Evolutionary conservation across 176 grass and related monocot species (phyloP), one percentile per base, ranked within the genome.

Genomic region (Pontederia paniculata): DNA sequence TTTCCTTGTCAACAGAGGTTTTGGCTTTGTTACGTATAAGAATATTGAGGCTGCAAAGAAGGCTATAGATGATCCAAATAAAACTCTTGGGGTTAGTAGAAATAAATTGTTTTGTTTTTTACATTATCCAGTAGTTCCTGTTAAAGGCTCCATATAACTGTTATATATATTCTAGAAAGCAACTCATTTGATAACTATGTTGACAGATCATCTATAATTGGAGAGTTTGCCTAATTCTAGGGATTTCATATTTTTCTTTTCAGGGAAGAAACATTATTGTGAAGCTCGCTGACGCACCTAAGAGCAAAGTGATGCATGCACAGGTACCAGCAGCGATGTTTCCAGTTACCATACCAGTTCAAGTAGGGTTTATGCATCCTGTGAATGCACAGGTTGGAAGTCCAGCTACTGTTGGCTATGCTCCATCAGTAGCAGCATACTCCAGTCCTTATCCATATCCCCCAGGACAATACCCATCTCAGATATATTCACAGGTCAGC

Each of bases 1-100:
- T 17, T 65, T 28, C 4, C 54, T 37, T n/a, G 8, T 64, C 43
- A 12, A 12, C 23, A 65, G 62, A 65, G 47, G 62, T 17, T 65
- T 65, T 65, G 62, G 62, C 50, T 65, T 65, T 50, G 62, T 65
- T 46, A 65, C 62, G 5, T 65, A 42, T 19, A 65, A 50, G 46
- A 65, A 45, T 12, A 47, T 25, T 10, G 62, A 50, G 22, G 62
- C 21, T 18, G 62, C 62, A 51, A 65, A 50, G 62, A 50, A 65
- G 47, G 62, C 62, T 20, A 65, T 50, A 65, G 62, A 65, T 37
- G 62, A 65, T 13, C 62, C 62, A 51, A 65, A 51, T 31, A 65
- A 51, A 22, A 50, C 21, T 50, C 45, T 65, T 25, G 62, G 62
- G 62, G 62, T 65, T 13, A 51, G 62, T 15, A 44, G 47, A 13